phyloP scores from a whole-genome alignment of 1,284 basidiomycete species.

The Pseudozyma hubeiensis region DNA sequence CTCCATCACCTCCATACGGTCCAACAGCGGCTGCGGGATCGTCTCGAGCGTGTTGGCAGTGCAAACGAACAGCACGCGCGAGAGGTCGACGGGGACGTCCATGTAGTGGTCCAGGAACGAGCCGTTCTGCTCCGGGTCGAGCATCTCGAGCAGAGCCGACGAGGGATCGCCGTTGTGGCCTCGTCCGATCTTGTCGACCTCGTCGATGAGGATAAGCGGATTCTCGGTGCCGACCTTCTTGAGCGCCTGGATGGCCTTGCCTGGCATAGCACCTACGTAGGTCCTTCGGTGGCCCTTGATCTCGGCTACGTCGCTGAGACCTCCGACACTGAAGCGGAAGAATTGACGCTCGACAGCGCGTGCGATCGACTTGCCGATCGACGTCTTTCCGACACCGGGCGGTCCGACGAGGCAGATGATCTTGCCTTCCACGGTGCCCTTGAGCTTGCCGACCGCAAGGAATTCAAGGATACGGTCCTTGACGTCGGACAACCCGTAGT shows the following conservation, averaged over 20 bases:
- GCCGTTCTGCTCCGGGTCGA: slow-evolving; percentile 97
- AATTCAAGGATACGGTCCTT: slow-evolving; percentile 98
- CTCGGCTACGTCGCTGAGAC: slow-evolving; percentile 96
- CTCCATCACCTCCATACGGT: slow-evolving; percentile 91
- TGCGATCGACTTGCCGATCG: slow-evolving; percentile 87
- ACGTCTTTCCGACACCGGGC: slow-evolving; percentile 96
- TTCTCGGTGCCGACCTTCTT: slow-evolving; percentile 98
- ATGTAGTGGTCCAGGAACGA: slow-evolving; percentile 97
- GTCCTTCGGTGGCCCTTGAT: slow-evolving; percentile 98
- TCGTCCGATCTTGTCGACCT: slow-evolving; percentile 98
- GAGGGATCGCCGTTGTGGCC: slow-evolving; percentile 94
- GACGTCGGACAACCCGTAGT: slow-evolving; percentile 92
- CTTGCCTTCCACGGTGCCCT: slow-evolving; percentile 97
- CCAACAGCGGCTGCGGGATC: slow-evolving; percentile 93
- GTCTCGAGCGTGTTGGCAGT: slow-evolving; percentile 82
- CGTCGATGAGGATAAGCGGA: slow-evolving; percentile 89
- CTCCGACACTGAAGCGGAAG: slow-evolving; percentile 96
- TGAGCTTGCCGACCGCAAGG: slow-evolving; percentile 94
- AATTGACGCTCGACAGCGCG: slow-evolving; percentile 86
- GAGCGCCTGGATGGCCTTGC: slow-evolving; percentile 96
- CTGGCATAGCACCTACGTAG: slow-evolving; percentile 89
- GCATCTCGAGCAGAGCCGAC: slow-evolving; percentile 93
- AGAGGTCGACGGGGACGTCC: slow-evolving; percentile 96
- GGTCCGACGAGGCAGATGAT: slow-evolving; percentile 97
- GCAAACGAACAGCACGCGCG: slow-evolving; percentile 95